Evolutionary conservation across 2,329 filamentous ascomycete species (phyloP).

Genomic region (Pseudopyrenochaeta lycopersici): DNA sequence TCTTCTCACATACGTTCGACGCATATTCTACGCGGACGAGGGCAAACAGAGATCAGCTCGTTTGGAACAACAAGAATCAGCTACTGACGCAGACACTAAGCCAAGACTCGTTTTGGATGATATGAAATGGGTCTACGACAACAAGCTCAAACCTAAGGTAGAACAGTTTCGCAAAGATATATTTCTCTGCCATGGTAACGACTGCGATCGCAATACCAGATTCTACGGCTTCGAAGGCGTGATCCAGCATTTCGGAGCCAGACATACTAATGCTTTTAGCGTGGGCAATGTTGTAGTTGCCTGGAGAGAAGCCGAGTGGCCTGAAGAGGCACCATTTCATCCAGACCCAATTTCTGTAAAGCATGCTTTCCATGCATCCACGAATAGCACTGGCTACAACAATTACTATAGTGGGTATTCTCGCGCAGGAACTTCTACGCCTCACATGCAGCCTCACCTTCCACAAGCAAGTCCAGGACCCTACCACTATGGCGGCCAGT

Average conservation of each 20-base stretch:
- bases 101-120: conserved; percentile 78
- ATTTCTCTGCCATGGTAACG: conserved; percentile 73
- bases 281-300: conserved; percentile 76
- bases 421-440: conserved; percentile 47
- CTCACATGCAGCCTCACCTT: conserved; percentile 45
- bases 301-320: conserved; percentile 82
- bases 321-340: conserved; percentile 75
- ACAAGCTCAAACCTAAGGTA: conserved; percentile 75
- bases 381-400: conserved; percentile 34
- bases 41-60: conserved; percentile 61
- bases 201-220: conserved; percentile 71
- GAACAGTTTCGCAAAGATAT: conserved; percentile 74
- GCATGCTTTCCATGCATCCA: conserved; percentile 45
- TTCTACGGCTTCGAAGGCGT: conserved; percentile 80
- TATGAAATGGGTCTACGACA: conserved; percentile 86
- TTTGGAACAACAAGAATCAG: conserved; percentile 3
- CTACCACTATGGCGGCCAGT: conserved; percentile 44
- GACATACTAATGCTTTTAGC: conserved; percentile 77
- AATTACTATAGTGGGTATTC: conserved; percentile 48
- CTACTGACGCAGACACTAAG: conserved; percentile 55
- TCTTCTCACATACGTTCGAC: conserved; percentile 72
- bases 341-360: conserved; percentile 63
- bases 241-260: conserved; percentile 84
- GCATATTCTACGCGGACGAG: conserved; percentile 71
- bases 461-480: conserved; percentile 50